Evolutionary conservation across 2,329 filamentous ascomycete genomes (phyloP).

Genomic region (Triangularia verruculosa): DNA sequence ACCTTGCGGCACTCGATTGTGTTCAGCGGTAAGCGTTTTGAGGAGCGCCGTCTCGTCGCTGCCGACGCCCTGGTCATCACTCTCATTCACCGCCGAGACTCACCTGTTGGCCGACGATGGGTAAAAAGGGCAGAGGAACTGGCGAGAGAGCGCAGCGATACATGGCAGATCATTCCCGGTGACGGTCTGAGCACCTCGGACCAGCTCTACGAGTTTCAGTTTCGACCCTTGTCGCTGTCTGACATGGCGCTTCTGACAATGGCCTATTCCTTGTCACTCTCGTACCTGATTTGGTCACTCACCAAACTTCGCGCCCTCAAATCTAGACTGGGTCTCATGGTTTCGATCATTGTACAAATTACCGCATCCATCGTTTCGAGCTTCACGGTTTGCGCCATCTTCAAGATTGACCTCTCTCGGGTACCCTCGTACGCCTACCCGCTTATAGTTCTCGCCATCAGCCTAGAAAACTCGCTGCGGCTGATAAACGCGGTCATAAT

Average conservation of each 20-base stretch:
- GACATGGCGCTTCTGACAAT: slow-evolving; percentile 63
- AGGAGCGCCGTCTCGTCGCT: slow-evolving; percentile 63
- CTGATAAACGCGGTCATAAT: slow-evolving; percentile 75
- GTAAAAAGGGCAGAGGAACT: slow-evolving; percentile 56
- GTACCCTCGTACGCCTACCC: slow-evolving; percentile 74
- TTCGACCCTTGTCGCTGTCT: slow-evolving; percentile 66
- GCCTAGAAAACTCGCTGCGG: slow-evolving; percentile 74
- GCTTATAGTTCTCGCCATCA: slow-evolving; percentile 72
- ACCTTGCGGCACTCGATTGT: slow-evolving; percentile 75
- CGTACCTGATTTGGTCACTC: slow-evolving; percentile 67
- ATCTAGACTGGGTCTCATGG: slow-evolving; percentile 68
- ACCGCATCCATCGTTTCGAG: slow-evolving; percentile 71
- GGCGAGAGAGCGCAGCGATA: slow-evolving; percentile 45
- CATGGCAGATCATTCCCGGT: slow-evolving; percentile 64
- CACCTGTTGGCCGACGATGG: slow-evolving; percentile 64
- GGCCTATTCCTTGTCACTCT: slow-evolving; percentile 61
- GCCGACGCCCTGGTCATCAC: slow-evolving; percentile 79
- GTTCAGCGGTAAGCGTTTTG: slow-evolving; percentile 76
- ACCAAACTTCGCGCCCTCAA: slow-evolving; percentile 71
- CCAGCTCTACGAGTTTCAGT: slow-evolving; percentile 74
- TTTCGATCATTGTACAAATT: slow-evolving; percentile 69
- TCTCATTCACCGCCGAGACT: slow-evolving; percentile 65
- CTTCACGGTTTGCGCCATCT: slow-evolving; percentile 73
- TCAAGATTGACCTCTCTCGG: slow-evolving; percentile 71
- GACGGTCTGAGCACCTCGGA: slow-evolving; percentile 53